A percentile compares a stretch with the other conserved stretches of the same genome.
Evolutionary conservation across 345 rosid genomes (phyloP).

Genomic region (Reutealis trisperma): DNA sequence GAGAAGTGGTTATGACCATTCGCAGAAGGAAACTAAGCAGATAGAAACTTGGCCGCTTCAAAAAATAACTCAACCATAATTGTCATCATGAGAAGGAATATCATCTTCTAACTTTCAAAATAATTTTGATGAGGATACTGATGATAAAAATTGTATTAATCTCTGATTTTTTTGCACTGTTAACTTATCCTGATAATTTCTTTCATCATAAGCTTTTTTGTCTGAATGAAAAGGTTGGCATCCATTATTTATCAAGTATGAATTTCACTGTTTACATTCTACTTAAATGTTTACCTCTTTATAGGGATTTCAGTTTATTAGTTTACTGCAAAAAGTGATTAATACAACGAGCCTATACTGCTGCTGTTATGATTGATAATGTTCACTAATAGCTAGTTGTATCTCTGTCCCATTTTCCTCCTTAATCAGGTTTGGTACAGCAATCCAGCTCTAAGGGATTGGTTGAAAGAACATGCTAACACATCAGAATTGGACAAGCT

Average conservation of each 20-base stretch:
- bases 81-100: background rate
- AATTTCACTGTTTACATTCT: background rate
- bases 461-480: constrained; percentile 73
- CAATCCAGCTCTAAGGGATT: constrained; percentile 79
- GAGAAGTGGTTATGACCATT: background rate
- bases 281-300: background rate
- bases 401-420: constrained; percentile 9
- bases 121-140: background rate
- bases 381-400: constrained; percentile 1
- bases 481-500: constrained; percentile 62
- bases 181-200: background rate
- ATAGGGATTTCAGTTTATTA: background rate
- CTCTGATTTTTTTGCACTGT: background rate
- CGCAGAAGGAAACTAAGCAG: background rate
- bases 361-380: background rate
- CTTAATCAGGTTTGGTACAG: constrained; percentile 71
- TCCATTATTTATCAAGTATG: background rate
- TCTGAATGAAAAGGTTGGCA: background rate
- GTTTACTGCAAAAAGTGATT: background rate
- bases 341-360: background rate
- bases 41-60: background rate
- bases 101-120: background rate
- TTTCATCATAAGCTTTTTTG: background rate
- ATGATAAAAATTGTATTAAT: background rate
- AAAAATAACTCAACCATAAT: background rate